These are phyloP conservation scores for Yarrowia osloensis DNA, from an alignment of 805 yeast species.

Conservation along the genomic window DNA sequence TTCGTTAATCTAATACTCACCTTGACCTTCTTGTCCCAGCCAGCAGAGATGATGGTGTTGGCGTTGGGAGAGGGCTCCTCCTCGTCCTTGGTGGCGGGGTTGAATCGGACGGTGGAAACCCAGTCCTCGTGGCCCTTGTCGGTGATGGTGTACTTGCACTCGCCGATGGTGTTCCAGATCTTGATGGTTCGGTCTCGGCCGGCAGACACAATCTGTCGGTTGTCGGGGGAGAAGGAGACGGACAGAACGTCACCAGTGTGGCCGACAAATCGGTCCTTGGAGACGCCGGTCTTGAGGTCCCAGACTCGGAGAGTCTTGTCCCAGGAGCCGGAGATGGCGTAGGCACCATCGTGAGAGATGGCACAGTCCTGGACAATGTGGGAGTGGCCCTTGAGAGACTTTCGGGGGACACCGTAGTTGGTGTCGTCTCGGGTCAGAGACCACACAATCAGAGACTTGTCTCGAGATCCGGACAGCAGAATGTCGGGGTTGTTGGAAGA, in stretches of 20 bases:
- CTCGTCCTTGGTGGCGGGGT: slow-evolving; percentile 60
- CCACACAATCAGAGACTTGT: slow-evolving; percentile 98
- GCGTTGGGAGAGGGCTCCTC: slow-evolving; percentile 43
- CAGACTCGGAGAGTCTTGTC: slow-evolving; percentile 98
- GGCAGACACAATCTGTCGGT: slow-evolving; percentile 97
- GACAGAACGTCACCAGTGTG: slow-evolving; percentile 97
- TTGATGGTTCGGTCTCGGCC: slow-evolving; percentile 98
- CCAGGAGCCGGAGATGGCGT: slow-evolving; percentile 99
- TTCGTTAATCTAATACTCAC: slow-evolving; percentile 71
- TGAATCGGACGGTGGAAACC: slow-evolving; percentile 98
- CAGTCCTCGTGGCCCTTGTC: slow-evolving; percentile 93
- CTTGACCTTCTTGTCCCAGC: slow-evolving; percentile 98
- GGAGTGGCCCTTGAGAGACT: slow-evolving; percentile 96
- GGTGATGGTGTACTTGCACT: slow-evolving; percentile 85
- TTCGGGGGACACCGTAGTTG: slow-evolving; percentile 97
- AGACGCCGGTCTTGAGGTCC: slow-evolving; percentile 93
- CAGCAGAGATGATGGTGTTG: slow-evolving; percentile 88
- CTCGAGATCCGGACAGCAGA: slow-evolving; percentile 97
- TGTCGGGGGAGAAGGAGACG: slow-evolving; percentile 92
- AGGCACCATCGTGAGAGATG: slow-evolving; percentile 96
- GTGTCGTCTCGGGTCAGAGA: slow-evolving; percentile 93
- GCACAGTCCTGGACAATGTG: slow-evolving; percentile 98
- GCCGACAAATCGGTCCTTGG: slow-evolving; percentile 93
- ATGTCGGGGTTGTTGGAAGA: slow-evolving; percentile 97
- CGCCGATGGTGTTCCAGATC: slow-evolving; percentile 99